These are phyloP conservation scores for Emergomyces africanus DNA, from an alignment of 2,329 filamentous ascomycete species.

Conservation along the genomic window DNA sequence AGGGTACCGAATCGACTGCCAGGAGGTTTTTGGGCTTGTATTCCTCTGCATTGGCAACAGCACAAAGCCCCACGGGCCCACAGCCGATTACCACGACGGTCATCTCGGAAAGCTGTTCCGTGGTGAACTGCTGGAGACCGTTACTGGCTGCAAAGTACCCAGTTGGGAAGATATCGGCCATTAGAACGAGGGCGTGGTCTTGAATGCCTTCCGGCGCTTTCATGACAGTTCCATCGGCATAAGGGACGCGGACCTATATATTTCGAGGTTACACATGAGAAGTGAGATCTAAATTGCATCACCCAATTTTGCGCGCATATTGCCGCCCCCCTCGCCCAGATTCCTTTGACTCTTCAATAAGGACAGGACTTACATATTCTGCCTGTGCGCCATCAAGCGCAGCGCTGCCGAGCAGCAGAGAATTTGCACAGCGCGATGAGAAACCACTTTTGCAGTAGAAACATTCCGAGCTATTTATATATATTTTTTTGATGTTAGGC, in stretches of 20 bases:
- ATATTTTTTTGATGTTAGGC: not conserved
- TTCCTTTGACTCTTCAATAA: not conserved
- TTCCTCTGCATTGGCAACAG: conserved; percentile 63
- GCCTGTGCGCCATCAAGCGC: conserved; percentile 67
- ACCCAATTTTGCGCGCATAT: not conserved
- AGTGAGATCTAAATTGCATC: not conserved
- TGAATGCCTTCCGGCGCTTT: conserved; percentile 59
- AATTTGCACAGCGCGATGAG: conserved; percentile 63
- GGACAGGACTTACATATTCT: conserved; percentile 45
- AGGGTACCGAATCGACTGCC: conserved; percentile 65
- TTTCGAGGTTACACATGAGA: not conserved
- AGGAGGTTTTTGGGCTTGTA: conserved; percentile 63
- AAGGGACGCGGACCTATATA: conserved; percentile 53
- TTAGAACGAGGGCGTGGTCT: conserved; percentile 64
- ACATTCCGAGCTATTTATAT: conserved; percentile 46
- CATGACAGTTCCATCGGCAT: conserved; percentile 69
- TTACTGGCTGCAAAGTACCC: conserved; percentile 72
- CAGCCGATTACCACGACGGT: conserved; percentile 74
- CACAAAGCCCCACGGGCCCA: conserved; percentile 75
- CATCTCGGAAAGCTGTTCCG: conserved; percentile 48
- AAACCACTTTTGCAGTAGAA: conserved; percentile 72
- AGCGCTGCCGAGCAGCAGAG: conserved; percentile 56
- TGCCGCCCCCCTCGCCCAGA: too few relatives aligned
- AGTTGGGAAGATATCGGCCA: conserved; percentile 87
- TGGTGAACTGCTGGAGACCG: conserved; percentile 52